Conservation (phyloP, 768 basidiomycete species). For the Pisolithus orientalis region DNA sequence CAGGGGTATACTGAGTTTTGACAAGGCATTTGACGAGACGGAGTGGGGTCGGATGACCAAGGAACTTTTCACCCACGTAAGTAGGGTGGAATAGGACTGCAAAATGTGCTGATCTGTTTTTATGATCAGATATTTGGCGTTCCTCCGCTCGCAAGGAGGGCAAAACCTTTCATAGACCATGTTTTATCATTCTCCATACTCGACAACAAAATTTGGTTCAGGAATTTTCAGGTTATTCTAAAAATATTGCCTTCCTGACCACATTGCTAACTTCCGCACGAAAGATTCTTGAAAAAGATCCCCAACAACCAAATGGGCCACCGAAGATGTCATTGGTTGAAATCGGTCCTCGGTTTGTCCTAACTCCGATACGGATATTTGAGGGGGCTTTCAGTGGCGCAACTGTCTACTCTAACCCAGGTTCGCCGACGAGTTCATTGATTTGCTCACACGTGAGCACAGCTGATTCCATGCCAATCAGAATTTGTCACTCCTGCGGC, state of each 20-base stretch:
- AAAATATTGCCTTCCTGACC: background rate
- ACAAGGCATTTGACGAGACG: slow-evolving; percentile 80
- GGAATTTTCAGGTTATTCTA: slow-evolving; percentile 85
- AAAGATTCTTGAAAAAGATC: slow-evolving; percentile 93
- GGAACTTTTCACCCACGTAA: slow-evolving; percentile 89
- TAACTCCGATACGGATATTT: slow-evolving; percentile 96
- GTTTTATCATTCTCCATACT: slow-evolving; percentile 93
- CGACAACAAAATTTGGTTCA: slow-evolving; percentile 97
- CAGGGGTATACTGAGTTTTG: slow-evolving; percentile 88
- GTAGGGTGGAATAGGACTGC: slow-evolving; percentile 21
- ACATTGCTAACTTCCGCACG: background rate
- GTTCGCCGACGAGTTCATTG: slow-evolving; percentile 35
- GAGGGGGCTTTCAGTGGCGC: slow-evolving; percentile 96
- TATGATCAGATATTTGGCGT: slow-evolving; percentile 82
- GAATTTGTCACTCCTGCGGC: slow-evolving; percentile 92
- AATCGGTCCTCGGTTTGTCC: slow-evolving; percentile 95
- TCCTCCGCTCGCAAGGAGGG: slow-evolving; percentile 80
- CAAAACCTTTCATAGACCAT: slow-evolving; percentile 98
- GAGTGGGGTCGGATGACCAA: slow-evolving; percentile 85
- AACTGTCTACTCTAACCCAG: slow-evolving; percentile 93
- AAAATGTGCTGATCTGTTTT: slow-evolving; percentile 1
- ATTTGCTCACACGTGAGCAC: background rate
- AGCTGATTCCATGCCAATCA: slow-evolving; percentile 23
- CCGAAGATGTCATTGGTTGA: slow-evolving; percentile 87
- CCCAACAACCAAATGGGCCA: slow-evolving; percentile 77